phyloP scores from a whole-genome alignment of 192 early-diverging fungal species.

The Haplosporangium gracile region DNA sequence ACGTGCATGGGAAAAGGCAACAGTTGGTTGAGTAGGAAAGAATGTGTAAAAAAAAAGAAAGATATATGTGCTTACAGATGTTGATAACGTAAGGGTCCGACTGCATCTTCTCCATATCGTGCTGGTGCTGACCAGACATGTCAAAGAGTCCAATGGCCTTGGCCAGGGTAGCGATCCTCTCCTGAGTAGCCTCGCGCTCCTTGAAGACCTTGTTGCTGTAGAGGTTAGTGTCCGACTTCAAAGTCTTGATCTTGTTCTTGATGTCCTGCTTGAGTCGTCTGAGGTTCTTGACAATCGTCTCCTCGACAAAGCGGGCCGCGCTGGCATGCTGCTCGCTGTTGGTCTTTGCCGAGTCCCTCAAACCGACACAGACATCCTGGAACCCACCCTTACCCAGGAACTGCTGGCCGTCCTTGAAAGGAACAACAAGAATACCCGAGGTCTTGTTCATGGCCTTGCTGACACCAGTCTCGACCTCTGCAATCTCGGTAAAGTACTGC shows the following conservation, averaged over 20 bases:
- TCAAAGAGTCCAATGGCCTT: constrained; percentile 49
- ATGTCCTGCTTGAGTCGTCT: constrained; percentile 56
- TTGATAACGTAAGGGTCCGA: constrained; percentile 50
- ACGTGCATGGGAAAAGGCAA: constrained; percentile 46
- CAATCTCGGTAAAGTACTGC: constrained; percentile 56
- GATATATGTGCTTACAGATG: constrained; percentile 10
- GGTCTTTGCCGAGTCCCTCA: constrained; percentile 46
- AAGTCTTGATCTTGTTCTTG: constrained; percentile 51
- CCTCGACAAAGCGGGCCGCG: constrained; percentile 43
- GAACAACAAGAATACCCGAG: constrained; percentile 22
- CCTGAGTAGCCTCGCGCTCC: constrained; percentile 56
- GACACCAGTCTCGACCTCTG: constrained; percentile 28
- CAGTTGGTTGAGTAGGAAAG: constrained; percentile 12
- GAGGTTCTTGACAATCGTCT: constrained; percentile 53
- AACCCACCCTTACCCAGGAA: constrained; percentile 48
- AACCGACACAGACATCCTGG: constrained; percentile 45
- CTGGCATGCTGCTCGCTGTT: constrained; percentile 53
- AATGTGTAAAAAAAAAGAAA: background rate
- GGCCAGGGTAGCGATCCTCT: constrained; percentile 49
- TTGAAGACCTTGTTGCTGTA: constrained; percentile 53
- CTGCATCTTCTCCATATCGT: constrained; percentile 20
- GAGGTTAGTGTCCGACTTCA: constrained; percentile 52
- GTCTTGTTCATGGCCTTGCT: constrained; percentile 44
- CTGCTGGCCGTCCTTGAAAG: constrained; percentile 52
- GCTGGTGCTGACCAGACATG: constrained; percentile 16